Evolutionary conservation across 768 basidiomycete species (phyloP).

Genomic region (Collybia mongolica): DNA sequence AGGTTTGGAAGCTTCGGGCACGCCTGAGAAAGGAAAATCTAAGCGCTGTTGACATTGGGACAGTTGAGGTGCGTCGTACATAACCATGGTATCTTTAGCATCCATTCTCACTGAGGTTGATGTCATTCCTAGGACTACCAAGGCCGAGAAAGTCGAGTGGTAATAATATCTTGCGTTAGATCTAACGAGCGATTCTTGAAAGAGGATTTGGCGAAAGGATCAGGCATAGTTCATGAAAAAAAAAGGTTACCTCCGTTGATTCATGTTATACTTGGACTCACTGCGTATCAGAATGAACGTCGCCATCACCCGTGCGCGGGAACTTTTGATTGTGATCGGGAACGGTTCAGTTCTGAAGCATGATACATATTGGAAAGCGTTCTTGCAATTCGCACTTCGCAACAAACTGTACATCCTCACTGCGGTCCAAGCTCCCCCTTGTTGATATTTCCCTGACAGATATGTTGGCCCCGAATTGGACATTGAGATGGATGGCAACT

Average conservation of each 20-base stretch:
- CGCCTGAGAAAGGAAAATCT: constrained; percentile 38
- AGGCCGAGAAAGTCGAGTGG: constrained; percentile 48
- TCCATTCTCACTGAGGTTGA: background rate
- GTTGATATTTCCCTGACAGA: constrained; percentile 19
- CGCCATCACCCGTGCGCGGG: constrained; percentile 52
- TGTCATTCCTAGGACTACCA: constrained; percentile 39
- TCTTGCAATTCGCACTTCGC: constrained; percentile 44
- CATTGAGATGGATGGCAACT: constrained; percentile 46
- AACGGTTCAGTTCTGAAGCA: constrained; percentile 38
- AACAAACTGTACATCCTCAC: constrained; percentile 39
- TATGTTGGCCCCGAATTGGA: constrained; percentile 43
- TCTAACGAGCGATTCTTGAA: constrained; percentile 43
- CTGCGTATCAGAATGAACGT: constrained; percentile 45
- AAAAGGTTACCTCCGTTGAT: constrained; percentile 33
- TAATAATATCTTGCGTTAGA: constrained; percentile 52
- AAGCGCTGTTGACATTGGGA: constrained; percentile 47
- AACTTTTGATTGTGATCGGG: constrained; percentile 48
- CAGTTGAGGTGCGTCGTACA: constrained; percentile 38
- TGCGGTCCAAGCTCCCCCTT: background rate
- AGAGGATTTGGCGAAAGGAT: constrained; percentile 44
- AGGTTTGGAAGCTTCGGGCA: constrained; percentile 51
- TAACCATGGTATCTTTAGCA: background rate
- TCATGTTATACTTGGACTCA: background rate
- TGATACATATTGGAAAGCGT: constrained; percentile 52
- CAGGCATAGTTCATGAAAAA: constrained; percentile 44